These are phyloP conservation scores for Auriscalpium vulgare DNA, from an alignment of 768 basidiomycete species.

Conservation along the genomic window DNA sequence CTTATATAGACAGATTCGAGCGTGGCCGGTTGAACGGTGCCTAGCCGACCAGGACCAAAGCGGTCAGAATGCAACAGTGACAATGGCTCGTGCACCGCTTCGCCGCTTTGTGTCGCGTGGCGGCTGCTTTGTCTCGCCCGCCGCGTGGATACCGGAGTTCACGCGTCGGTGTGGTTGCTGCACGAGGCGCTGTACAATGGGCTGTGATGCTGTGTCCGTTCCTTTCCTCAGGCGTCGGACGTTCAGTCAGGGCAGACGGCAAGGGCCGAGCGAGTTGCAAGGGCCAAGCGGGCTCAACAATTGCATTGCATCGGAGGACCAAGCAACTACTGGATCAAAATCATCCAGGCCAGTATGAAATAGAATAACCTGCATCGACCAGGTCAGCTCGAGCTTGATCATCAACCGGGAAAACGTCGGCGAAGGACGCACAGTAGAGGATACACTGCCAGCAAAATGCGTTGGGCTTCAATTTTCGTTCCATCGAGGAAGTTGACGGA, in stretches of 20 bases:
- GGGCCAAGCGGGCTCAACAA: background rate
- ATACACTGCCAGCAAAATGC: constrained; percentile 90
- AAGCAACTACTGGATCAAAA: constrained; percentile 64
- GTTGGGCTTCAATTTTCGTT: constrained; percentile 85
- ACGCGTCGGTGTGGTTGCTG: background rate
- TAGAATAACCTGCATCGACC: constrained; percentile 64
- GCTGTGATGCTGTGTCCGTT: background rate
- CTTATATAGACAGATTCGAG: background rate
- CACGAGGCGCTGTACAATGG: background rate
- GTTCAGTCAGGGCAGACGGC: background rate
- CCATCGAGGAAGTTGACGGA: constrained; percentile 94
- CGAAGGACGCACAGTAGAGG: constrained; percentile 71
- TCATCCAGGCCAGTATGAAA: constrained; percentile 96
- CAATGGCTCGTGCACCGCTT: background rate
- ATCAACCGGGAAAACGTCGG: constrained; percentile 5
- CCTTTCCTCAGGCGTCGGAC: background rate
- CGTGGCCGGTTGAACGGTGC: background rate
- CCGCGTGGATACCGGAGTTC: too few species aligned
- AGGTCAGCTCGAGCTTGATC: constrained; percentile 1
- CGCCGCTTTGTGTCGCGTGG: too few species aligned
- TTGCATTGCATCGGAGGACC: background rate
- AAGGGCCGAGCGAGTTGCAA: background rate
- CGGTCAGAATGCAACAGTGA: background rate
- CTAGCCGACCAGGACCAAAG: background rate
- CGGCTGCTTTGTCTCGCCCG: too few species aligned